phyloP scores from a whole-genome alignment of 306 rosid genomes.

The Cicer pinnatifidum region DNA sequence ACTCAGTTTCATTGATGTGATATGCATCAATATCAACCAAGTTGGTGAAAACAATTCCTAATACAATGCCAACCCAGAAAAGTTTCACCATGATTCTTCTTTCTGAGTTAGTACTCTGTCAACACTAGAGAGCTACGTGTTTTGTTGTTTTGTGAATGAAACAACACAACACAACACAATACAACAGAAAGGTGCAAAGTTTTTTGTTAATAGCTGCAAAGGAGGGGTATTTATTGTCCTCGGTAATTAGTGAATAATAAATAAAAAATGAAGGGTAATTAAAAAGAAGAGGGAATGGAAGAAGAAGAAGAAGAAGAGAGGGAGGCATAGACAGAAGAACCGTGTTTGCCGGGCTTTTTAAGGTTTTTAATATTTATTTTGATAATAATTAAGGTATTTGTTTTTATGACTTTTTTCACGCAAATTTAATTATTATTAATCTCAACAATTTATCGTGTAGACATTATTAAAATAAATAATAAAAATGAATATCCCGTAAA shows the following conservation, averaged over 20 bases:
- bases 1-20: conserved; percentile 62
- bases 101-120: not conserved
- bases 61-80: conserved; percentile 52
- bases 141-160: conserved; percentile 20
- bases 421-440: not conserved
- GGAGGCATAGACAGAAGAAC: conserved; percentile 27
- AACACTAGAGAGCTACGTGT: not conserved
- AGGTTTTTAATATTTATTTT: not conserved
- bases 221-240: not conserved
- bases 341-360: conserved; percentile 56
- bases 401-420: no score
- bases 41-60: conserved; percentile 46
- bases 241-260: not conserved
- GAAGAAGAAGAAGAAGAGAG: conserved; percentile 10
- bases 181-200: conserved; percentile 9
- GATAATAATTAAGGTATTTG: no score
- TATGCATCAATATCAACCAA: conserved; percentile 60
- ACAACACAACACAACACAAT: not conserved
- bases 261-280: not conserved
- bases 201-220: not conserved
- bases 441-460: no score
- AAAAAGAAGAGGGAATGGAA: not conserved
- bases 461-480: no score
- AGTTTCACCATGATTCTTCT: conserved; percentile 48
- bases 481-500: no score